Evolutionary conservation across 169 alveolate genomes (phyloP), one percentile per base, ranked within the genome.

Genomic region (Ophryocystis elektroscirrha): DNA sequence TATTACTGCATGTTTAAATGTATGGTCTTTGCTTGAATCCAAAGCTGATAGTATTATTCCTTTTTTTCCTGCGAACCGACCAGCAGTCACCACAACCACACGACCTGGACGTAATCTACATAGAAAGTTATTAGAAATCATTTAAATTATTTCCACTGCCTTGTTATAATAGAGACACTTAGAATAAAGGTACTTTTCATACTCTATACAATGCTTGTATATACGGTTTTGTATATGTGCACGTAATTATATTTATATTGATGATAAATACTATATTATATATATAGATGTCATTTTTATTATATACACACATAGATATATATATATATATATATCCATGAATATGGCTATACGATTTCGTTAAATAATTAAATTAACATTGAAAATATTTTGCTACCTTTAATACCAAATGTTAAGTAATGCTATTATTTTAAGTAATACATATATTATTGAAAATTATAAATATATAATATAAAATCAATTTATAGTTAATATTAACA

Each of bases 11-110:
- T 82, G 85, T 51, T 90, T 78, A 78, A 84, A 91, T 38, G 88
- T 85, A 63, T 91, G 73, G 62, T 79, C 89, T 78, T 85, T 85
- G 53, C 84, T 75, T 45, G 78, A 79, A 50, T 93, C 97, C 76
- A 78, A 78, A 43, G 94, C 75, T 61, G 74, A 87, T 32, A 89
- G 90, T 56, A 90, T 79, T 54, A 93, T 74, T 20, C 94, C 97
- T 81, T 93, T 93, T 83, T 86, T 83, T 50, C 98, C 98, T 12
- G 98, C 97, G 73, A 84, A 78, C 67, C 97, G 93, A 54, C 98
- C 98, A 52, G 83, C 69, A 41, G 86, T 78, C 53, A 93, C 72
- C 60, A 93, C 78, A 59, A 89, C 96, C 38, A 93, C 90, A 65
- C 95, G 91, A 38, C 98, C 98, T 52, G 91, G n/a, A n/a, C n/a